Conservation (phyloP, 2,329 filamentous ascomycete species). For the Myriangium duriaei region DNA sequence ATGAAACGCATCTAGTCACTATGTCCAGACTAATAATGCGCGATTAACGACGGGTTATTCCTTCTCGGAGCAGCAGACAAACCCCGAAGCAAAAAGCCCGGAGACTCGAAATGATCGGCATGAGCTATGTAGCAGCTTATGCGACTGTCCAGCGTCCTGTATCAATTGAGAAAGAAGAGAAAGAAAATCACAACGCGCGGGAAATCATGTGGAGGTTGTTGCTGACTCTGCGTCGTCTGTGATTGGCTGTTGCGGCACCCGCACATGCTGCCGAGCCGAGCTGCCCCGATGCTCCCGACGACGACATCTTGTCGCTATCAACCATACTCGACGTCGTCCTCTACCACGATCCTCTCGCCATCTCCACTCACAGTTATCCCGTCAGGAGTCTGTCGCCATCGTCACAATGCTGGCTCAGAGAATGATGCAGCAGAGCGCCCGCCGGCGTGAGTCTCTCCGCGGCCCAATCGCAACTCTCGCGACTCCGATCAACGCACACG, state of each 20-base stretch:
- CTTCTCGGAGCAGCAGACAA: constrained; percentile 8
- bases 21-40: constrained; percentile 5
- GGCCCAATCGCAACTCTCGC: background rate
- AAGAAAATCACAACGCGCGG: background rate
- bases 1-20: constrained; percentile 8
- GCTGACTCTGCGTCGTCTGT: background rate
- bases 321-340: no score
- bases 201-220: background rate
- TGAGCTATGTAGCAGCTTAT: constrained; percentile 2
- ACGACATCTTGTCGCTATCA: background rate
- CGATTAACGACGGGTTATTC: constrained; percentile 10
- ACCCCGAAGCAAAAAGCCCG: constrained; percentile 4
- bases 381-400: no score
- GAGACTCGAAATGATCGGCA: constrained; percentile 2
- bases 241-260: background rate
- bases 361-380: no score
- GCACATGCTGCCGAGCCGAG: background rate
- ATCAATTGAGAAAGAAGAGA: background rate
- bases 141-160: constrained; percentile 6
- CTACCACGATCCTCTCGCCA: no score
- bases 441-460: constrained; percentile 1
- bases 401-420: constrained; percentile 8
- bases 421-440: constrained; percentile 7
- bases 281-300: background rate
- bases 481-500: no score